Evolutionary conservation across 345 rosid species (phyloP), one percentile per base, ranked within the genome.

Genomic region (Bruguiera parviflora): DNA sequence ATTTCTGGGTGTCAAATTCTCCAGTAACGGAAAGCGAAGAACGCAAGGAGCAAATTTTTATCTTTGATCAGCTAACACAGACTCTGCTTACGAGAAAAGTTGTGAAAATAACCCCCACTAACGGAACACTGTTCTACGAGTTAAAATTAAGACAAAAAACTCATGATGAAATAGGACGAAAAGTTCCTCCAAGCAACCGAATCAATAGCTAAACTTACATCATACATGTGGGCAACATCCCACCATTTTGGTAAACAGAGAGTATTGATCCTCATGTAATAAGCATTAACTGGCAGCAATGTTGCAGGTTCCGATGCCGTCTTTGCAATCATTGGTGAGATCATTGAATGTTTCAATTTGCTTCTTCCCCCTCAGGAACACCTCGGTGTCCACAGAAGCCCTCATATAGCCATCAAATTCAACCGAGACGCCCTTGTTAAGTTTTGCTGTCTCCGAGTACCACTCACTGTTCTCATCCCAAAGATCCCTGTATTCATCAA

Each of bases 321-420:
- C 96, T 83, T 87, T 95, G 79, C 99, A 95, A 77, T 92, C 97
- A 3, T 85, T 90, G 6, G 98, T 95, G 63, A 95, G 96, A 71
- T 86, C 96, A 10, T 90, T 90, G 85, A 95, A 95, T 37, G 99
- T 95, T 78, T 95, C 93, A 24, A 92, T 77, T 87, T 89, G 99
- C 85, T 87, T 94, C 83, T 94, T 94, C 58, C 96, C 99, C 72
- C 99, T 87, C 80, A 94, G 75, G 84, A 94, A 91, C 52, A 94
- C 95, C 82, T 94, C 96, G 5, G 99, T 89, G 68, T 92, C 97
- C 4, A 94, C 89, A 24, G 92, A 89, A 10, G 78, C 92, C 64
- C 89, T 89, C 99, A 92, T 91, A 80, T 94, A 94, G 37, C 96
- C 97, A 33, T 94, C 99, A 49, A 94, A 91, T 67, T 94, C 96